Evolutionary conservation across 352 stramenopile species (phyloP), one percentile per base, ranked within the genome.

Genomic region (Aphanomyces astaci): DNA sequence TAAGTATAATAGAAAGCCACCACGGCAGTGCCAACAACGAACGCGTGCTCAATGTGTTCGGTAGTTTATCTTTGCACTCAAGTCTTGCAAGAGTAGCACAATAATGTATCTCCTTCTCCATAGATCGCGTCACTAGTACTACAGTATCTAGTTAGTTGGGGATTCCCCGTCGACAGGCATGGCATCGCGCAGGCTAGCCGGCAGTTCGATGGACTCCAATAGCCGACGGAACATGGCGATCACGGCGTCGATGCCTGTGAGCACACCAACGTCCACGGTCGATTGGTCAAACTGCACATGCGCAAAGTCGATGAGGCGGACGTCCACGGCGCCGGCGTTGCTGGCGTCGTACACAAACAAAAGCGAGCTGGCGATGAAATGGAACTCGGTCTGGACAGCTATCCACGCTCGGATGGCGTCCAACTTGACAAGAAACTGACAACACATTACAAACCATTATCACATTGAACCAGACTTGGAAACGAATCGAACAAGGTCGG

Each of bases 361-460:
- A 64, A 99, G 82, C 15, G 94, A 98, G 67, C 92, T 97, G 1
- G 90, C 90, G 76, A 96, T 97, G 78, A 98, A 98, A 56, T 84
- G 73, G 30, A 89, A 85, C 31, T 78, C 73, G 45, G 80, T 69
- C 68, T 98, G 94, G 62, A 79, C 66, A 5, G 91, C 72, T 52
- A 96, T 92, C 83, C 86, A 96, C 19, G 43, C 25, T 31, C 79
- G 66, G n/a, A 97, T 72, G 39, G 74, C 59, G 17, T 86, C 66
- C 0, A 97, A 75, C 22, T 88, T 76, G 24, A 45, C 32, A 39
- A 95, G 73, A 51, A 96, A 90, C 81, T 95, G 32, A 7, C n/a
- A n/a, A n/a, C n/a, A n/a, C n/a, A n/a, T n/a, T n/a, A n/a, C n/a
- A n/a, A n/a, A n/a, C n/a, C n/a, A n/a, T n/a, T n/a, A n/a, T n/a